These are phyloP conservation scores for Rhodotorula paludigena DNA, from an alignment of 768 basidiomycete species.

Conservation along the genomic window DNA sequence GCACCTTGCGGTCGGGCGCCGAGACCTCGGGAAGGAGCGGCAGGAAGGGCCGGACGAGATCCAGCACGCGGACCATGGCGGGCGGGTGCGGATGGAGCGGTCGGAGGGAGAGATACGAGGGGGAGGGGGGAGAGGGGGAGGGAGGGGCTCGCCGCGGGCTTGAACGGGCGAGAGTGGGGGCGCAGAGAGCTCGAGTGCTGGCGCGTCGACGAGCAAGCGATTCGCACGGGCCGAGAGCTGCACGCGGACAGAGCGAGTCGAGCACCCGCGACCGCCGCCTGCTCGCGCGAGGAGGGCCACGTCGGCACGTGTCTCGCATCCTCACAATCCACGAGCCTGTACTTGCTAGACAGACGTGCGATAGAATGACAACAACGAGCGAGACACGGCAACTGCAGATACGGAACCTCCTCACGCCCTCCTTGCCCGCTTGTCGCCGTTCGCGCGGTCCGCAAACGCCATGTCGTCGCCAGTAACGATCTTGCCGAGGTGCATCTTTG, in stretches of 20 bases:
- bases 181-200: too few relatives aligned
- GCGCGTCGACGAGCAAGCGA: too few relatives aligned
- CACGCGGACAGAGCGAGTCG: too few relatives aligned
- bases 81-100: not conserved
- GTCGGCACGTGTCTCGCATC: too few relatives aligned
- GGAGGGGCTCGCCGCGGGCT: too few relatives aligned
- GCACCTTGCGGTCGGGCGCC: slow-evolving; percentile 92
- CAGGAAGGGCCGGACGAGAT: slow-evolving; percentile 64
- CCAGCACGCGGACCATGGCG: slow-evolving; percentile 14
- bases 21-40: slow-evolving; percentile 95
- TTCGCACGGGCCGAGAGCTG: too few relatives aligned
- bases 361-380: not conserved
- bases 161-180: not conserved
- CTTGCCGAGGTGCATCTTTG: not conserved
- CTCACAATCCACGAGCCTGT: not conserved
- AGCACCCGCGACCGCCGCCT: too few relatives aligned
- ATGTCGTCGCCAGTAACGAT: not conserved
- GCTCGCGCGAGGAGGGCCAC: too few relatives aligned
- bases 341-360: too few relatives aligned
- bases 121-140: not conserved
- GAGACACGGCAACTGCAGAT: not conserved
- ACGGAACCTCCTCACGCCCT: not conserved
- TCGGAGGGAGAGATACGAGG: not conserved
- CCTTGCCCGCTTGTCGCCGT: not conserved
- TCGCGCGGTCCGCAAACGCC: slow-evolving; percentile 4